Evolutionary conservation across 2,329 filamentous ascomycete species (phyloP).

Genomic region (Venturiaceae sp.): DNA sequence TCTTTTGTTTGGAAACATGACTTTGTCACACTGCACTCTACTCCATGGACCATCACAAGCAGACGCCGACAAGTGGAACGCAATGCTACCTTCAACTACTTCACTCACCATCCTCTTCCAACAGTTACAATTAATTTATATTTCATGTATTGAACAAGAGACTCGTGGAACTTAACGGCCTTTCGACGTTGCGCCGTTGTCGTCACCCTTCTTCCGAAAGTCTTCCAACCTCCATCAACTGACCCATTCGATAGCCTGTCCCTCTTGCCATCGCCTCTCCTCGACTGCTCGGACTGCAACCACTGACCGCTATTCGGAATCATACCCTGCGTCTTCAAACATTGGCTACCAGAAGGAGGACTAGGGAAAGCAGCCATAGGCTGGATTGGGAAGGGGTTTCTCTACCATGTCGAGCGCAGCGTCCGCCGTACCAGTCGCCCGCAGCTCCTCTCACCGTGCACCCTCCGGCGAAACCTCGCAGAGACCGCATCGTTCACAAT

Average conservation of each 20-base stretch:
- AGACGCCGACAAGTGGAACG: neutral
- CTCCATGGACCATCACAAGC: neutral
- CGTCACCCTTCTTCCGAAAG: neutral
- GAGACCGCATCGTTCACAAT: slow-evolving; percentile 35
- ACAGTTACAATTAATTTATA: neutral
- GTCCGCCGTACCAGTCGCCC: slow-evolving; percentile 35
- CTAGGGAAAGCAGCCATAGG: neutral
- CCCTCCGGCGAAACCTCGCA: slow-evolving; percentile 11
- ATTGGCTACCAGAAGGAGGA: neutral
- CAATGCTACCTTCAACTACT: no score
- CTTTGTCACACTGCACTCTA: neutral
- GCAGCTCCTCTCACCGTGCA: slow-evolving; percentile 31
- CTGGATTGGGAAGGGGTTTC: neutral
- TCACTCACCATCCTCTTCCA: neutral
- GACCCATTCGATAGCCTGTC: neutral
- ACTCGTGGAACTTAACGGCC: neutral
- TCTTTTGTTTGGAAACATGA: neutral
- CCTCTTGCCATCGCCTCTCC: neutral
- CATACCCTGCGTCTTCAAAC: no score
- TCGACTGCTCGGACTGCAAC: neutral
- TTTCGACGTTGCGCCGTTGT: neutral
- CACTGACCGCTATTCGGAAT: neutral
- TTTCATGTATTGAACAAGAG: neutral
- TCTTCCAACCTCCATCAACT: neutral
- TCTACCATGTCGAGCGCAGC: slow-evolving; percentile 30